Evolutionary conservation across 768 basidiomycete species (phyloP), one percentile per base, ranked within the genome.

Genomic region (Suillus discolor): DNA sequence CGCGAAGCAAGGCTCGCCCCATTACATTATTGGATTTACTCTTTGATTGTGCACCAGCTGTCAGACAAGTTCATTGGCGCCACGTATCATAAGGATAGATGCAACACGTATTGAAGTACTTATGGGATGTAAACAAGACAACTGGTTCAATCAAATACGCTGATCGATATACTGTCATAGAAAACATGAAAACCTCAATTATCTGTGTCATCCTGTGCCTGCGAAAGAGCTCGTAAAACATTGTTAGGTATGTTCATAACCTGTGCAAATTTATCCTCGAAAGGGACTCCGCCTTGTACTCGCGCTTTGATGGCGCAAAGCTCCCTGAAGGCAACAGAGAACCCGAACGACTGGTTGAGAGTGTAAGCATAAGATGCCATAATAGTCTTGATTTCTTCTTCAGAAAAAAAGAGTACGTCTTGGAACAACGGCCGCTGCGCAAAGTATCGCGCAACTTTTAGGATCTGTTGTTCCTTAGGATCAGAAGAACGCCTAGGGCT

Each of bases 1-100:
- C 68, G 84, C 61, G 97, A 99, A 80, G 87, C 90, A 11, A 92
- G 90, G 93, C 94, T 77, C 47, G 82, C 68, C 36, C 7, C 49
- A 53, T 34, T 72, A 44, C 31, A 60, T 15, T 34, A 38, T 36
- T 23, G 20, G 47, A 16, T 41, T 16, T 62, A 59, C 42, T 18
- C 16, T 42, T 45, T 44, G n/a, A 60, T 42, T 61, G 96, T n/a
- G 89, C 86, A 34, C 84, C 86, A 38, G 74, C 75, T 55, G 96
- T 97, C 18, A 9, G 42, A 18, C 7, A 7, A 20, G 42, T 47
- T 5, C 9, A n/a, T 47, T 5, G 6, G 6, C 25, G 16, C 16
- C 18, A 18, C 16, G 8, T 31, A 53, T 18, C 28, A 31, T 18
- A 11, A 12, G 28, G 15, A 51, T 16, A 54, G 28, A 31, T 9